These are phyloP conservation scores for Scalesia atractyloides DNA, from an alignment of 129 eudicot genomes.

Conservation along the genomic window DNA sequence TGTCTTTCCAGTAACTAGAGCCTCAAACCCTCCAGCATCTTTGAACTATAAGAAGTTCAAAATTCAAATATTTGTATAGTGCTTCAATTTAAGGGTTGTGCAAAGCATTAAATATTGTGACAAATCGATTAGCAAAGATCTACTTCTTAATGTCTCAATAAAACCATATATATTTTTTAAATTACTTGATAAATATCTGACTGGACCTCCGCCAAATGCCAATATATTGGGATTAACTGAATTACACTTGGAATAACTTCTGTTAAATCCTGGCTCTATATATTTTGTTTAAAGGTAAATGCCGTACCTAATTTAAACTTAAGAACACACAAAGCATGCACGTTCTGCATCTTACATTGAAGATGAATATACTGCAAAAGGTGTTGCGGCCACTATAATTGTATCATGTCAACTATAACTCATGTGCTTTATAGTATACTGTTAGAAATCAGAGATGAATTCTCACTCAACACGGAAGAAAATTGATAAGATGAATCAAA, in stretches of 20 bases:
- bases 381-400: background rate
- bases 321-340: background rate
- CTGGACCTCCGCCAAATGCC: background rate
- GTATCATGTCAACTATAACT: background rate
- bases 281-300: background rate
- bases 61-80: background rate
- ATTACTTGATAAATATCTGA: background rate
- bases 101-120: background rate
- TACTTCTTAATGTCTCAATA: background rate
- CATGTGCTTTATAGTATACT: background rate
- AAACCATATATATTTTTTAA: background rate
- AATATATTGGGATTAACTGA: background rate
- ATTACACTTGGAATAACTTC: background rate
- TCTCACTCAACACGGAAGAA: background rate
- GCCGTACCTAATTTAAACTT: background rate
- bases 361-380: background rate
- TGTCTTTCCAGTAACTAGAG: conserved; percentile 62
- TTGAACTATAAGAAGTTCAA: conserved; percentile 49
- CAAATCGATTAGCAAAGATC: background rate
- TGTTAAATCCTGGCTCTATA: background rate
- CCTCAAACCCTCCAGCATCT: conserved; percentile 95
- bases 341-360: background rate
- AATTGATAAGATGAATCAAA: background rate
- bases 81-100: conserved; percentile 7
- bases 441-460: background rate